phyloP scores from a whole-genome alignment of 352 stramenopile species.

The Pythium oligandrum region DNA sequence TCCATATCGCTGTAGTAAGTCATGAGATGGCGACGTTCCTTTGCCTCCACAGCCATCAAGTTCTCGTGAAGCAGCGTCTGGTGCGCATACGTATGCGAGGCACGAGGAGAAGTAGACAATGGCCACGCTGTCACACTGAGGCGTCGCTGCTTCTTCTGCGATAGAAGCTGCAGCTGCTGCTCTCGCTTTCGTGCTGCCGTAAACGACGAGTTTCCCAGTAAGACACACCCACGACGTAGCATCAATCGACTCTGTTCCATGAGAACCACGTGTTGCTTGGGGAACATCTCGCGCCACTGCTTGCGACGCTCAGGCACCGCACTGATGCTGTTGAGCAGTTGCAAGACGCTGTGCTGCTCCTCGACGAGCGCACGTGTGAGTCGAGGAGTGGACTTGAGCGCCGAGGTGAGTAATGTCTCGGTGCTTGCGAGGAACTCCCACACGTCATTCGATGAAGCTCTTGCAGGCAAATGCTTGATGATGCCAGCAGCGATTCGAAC shows the following conservation, averaged over 20 bases:
- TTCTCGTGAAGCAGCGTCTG: constrained; percentile 63
- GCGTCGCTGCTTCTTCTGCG: constrained; percentile 22
- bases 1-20: constrained; percentile 47
- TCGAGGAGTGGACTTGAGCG: constrained; percentile 24
- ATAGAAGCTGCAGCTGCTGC: constrained; percentile 16
- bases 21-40: constrained; percentile 31
- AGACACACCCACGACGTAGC: constrained; percentile 43
- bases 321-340: constrained; percentile 46
- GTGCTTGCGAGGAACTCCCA: constrained; percentile 57
- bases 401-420: constrained; percentile 36
- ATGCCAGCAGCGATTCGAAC: constrained; percentile 24
- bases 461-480: constrained; percentile 5
- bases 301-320: constrained; percentile 19
- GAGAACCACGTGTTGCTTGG: constrained; percentile 39
- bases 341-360: constrained; percentile 41
- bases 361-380: constrained; percentile 40
- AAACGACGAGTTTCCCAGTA: constrained; percentile 46
- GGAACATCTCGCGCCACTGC: constrained; percentile 56
- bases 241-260: constrained; percentile 64
- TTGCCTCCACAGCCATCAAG: constrained; percentile 26
- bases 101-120: constrained; percentile 24
- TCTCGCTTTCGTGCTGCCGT: constrained; percentile 12
- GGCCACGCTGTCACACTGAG: constrained; percentile 21
- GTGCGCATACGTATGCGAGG: constrained; percentile 41
- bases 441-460: constrained; percentile 13